phyloP scores from a whole-genome alignment of 108 stramenopile species.

The Thalassiosira profunda region DNA sequence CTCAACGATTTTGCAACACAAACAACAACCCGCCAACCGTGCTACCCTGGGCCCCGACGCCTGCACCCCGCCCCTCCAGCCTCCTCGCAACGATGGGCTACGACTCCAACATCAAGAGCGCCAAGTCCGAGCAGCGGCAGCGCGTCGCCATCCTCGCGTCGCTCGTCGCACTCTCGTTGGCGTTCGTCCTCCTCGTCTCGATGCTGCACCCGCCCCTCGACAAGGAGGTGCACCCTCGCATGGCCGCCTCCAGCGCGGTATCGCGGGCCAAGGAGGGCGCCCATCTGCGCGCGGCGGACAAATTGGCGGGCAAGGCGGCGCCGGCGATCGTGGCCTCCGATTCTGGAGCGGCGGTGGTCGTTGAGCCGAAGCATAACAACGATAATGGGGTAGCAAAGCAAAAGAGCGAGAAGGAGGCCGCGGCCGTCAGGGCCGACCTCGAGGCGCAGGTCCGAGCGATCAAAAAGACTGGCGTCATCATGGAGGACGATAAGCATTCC shows the following conservation, averaged over 20 bases:
- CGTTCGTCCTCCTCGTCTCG: slow-evolving; percentile 23
- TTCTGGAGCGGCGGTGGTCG: neutral
- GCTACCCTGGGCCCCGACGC: too few relatives aligned
- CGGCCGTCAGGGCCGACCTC: slow-evolving; percentile 6
- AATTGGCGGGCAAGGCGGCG: neutral
- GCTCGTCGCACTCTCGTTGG: slow-evolving; percentile 22
- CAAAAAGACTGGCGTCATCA: slow-evolving; percentile 69
- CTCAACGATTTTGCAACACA: too few relatives aligned
- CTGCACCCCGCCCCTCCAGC: too few relatives aligned
- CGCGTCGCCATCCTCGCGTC: slow-evolving; percentile 16
- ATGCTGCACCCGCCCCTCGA: slow-evolving; percentile 9
- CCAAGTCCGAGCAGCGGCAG: slow-evolving; percentile 27
- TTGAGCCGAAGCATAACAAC: neutral
- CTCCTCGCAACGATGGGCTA: slow-evolving; percentile 46
- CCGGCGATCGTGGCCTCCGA: neutral
- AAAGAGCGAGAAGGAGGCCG: neutral
- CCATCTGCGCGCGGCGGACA: neutral
- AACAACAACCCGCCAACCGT: too few relatives aligned
- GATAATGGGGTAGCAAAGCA: neutral
- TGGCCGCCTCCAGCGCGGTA: neutral
- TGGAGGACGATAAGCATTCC: slow-evolving; percentile 70
- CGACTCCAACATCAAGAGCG: slow-evolving; percentile 44
- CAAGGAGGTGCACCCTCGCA: neutral
- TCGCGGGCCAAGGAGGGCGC: neutral
- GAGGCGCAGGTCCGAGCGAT: slow-evolving; percentile 70